These are phyloP conservation scores for Acacia pycnantha DNA, from an alignment of 331 rosid species.

Conservation along the genomic window DNA sequence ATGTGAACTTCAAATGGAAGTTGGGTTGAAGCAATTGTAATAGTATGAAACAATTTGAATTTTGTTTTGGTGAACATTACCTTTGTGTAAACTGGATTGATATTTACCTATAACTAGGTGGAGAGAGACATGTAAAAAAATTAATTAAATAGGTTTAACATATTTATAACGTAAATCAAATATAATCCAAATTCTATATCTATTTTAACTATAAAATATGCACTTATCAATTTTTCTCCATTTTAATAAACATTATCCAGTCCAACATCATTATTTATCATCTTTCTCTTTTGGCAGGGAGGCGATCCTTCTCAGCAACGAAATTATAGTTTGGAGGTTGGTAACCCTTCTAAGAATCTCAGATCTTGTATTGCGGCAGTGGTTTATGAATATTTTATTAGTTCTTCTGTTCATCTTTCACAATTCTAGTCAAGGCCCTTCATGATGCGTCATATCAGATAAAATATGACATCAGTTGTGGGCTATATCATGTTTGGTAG, in stretches of 20 bases:
- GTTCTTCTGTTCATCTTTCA: not conserved
- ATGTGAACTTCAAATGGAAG: not conserved
- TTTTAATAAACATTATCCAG: not conserved
- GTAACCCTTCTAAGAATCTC: slow-evolving; percentile 29
- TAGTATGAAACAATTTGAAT: no score
- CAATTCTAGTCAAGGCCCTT: not conserved
- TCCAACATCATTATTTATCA: not conserved
- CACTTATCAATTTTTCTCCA: not conserved
- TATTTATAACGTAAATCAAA: not conserved
- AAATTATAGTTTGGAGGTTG: slow-evolving; percentile 80
- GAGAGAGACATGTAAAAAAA: not conserved
- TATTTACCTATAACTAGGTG: not conserved
- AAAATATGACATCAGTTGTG: not conserved
- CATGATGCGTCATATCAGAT: not conserved
- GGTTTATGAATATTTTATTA: not conserved
- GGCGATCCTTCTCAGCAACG: slow-evolving; percentile 88
- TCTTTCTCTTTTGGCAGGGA: slow-evolving; percentile 38
- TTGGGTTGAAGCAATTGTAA: no score
- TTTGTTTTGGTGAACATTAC: not conserved
- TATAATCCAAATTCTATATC: not conserved
- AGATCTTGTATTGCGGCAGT: not conserved
- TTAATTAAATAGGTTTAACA: not conserved
- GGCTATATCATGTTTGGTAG: not conserved
- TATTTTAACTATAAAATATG: not conserved
- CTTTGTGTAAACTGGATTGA: not conserved